Evolutionary conservation across 116 monocot species (phyloP), one percentile per base, ranked within the genome.

Genomic region (Zostera marina): DNA sequence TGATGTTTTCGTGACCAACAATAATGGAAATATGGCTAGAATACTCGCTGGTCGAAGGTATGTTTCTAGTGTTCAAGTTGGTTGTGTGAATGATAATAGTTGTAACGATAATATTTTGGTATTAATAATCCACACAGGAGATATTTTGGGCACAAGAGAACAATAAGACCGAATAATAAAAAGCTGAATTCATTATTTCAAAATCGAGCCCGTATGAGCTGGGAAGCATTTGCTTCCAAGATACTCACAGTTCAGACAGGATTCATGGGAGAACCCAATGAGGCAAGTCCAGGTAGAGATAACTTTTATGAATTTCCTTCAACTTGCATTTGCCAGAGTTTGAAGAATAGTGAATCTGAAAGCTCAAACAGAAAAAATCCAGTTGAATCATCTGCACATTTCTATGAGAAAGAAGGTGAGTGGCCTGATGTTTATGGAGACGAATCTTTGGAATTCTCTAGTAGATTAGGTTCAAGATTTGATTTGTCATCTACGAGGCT

Each of bases 211-310:
- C 70, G 74, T 59, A 73, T 82, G 82, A 71, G 79, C 1, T 91
- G 81, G 85, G 85, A 82, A 14, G 66, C 46, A 70, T 85, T 91
- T 70, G 63, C 69, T 1, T 76, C 81, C 9, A 91, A 73, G 60
- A 70, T 91, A 41, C 64, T 20, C 5, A 60, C 76, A 17, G 63
- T 60, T 60, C 91, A 91, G 59, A 85, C 59, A 26, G 81, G 81
- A 13, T 91, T 82, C 54, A 85, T 91, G 81, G 91, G 91, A 32
- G 91, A 91, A 41, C 85, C 91, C 7, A 79, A 82, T 53, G 91
- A 91, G 70, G 68, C 85, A 6, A 77, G 62, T 64, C 81, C 79
- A 3, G 91, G 91, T 17, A 79, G 75, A 59, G 91, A 85, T 16
- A 82, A 79, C 59, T 91, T 91, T 57, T 82, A 91, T 73, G 91